phyloP scores from a whole-genome alignment of 2,329 filamentous ascomycete species.

The Ceratocystis diversiconidia region DNA sequence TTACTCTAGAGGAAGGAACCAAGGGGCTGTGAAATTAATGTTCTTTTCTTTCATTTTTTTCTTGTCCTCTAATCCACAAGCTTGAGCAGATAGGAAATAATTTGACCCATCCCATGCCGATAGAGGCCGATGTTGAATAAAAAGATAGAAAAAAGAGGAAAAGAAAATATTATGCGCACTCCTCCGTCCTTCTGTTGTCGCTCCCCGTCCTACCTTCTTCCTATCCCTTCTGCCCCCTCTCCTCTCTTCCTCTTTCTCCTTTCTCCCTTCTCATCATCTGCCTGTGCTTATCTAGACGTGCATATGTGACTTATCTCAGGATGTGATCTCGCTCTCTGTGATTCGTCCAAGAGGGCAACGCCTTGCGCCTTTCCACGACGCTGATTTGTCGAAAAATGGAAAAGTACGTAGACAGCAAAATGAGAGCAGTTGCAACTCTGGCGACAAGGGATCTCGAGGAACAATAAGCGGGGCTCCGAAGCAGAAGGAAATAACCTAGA shows the following conservation, averaged over 20 bases:
- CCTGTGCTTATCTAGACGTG: neutral
- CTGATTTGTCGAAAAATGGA: neutral
- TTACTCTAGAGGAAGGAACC: neutral
- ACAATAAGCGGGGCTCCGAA: constrained; percentile 3
- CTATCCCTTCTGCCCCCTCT: neutral
- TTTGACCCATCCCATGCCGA: neutral
- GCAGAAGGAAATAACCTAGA: constrained; percentile 2
- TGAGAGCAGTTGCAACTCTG: neutral
- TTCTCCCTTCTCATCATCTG: neutral
- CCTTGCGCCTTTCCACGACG: neutral
- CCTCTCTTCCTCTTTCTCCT: neutral
- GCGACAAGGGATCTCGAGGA: constrained; percentile 2
- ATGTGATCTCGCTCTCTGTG: neutral
- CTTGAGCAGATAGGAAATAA: no score
- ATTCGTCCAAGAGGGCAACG: neutral
- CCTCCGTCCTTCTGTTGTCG: neutral
- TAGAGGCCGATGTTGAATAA: neutral
- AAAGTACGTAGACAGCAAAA: neutral
- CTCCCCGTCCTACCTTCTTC: neutral
- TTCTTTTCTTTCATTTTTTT: neutral
- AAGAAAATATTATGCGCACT: neutral
- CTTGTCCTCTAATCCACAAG: neutral
- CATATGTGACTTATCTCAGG: neutral
- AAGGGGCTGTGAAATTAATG: constrained; percentile 14
- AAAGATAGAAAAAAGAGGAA: no score